phyloP scores from a whole-genome alignment of 2,329 filamentous ascomycete genomes.

The Diaporthe citrichinensis region DNA sequence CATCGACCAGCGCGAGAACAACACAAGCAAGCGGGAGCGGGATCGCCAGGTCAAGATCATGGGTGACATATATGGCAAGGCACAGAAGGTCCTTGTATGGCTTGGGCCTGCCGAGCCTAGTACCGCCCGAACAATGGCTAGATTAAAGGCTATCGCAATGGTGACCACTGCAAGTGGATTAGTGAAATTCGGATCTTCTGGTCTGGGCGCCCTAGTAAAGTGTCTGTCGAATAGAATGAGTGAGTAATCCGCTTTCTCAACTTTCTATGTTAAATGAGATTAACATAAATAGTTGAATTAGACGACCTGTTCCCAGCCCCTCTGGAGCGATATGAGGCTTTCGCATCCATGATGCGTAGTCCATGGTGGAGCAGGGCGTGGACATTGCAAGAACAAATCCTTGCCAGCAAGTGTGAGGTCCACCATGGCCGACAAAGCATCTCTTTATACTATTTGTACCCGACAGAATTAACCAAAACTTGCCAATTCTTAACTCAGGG shows the following conservation, averaged over 20 bases:
- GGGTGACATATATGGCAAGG: conserved; percentile 1
- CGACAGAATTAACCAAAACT: fast-evolving
- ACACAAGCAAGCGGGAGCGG: background rate
- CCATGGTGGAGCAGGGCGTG: background rate
- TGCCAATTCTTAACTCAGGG: background rate
- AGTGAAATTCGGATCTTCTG: background rate
- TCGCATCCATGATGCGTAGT: background rate
- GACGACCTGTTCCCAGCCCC: fast-evolving
- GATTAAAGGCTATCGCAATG: background rate
- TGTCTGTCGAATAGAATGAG: background rate
- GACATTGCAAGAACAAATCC: conserved; percentile 15
- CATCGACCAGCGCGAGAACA: background rate
- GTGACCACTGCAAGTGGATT: too few relatives aligned
- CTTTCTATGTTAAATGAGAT: too few relatives aligned
- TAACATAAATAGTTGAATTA: background rate
- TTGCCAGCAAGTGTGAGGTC: background rate
- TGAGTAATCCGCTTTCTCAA: background rate
- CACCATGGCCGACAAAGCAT: background rate
- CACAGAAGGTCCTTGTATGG: conserved; percentile 3
- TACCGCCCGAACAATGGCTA: background rate
- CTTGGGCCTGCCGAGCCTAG: conserved; percentile 2
- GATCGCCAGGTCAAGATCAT: conserved; percentile 4
- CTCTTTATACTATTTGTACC: background rate
- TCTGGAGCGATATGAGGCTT: background rate
- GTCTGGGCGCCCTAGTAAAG: background rate